phyloP scores from a whole-genome alignment of 176 grass and related monocot species.

The Secale cereale region DNA sequence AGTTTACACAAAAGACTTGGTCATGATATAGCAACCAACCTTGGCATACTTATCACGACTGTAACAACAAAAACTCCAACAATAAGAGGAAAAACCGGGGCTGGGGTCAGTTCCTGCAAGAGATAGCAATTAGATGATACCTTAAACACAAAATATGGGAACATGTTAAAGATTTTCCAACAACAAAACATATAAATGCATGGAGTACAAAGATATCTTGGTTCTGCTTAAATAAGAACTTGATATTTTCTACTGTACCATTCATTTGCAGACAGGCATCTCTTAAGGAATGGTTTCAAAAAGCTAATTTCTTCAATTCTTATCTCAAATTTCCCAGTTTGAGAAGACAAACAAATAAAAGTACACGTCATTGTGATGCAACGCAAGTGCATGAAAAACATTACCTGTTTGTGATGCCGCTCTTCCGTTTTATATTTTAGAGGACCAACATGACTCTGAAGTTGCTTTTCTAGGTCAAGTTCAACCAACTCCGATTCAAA shows the following conservation, averaged over 20 bases:
- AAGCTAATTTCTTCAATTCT: neutral
- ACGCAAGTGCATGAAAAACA: neutral
- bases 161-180: neutral
- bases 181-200: neutral
- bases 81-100: slow-evolving; percentile 73
- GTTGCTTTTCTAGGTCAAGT: slow-evolving; percentile 81
- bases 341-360: neutral
- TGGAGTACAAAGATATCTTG: slow-evolving; percentile 11
- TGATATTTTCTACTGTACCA: neutral
- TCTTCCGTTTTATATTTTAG: slow-evolving; percentile 79
- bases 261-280: neutral
- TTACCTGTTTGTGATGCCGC: slow-evolving; percentile 86
- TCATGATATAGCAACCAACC: slow-evolving; percentile 45
- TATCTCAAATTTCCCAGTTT: slow-evolving; percentile 2
- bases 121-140: slow-evolving; percentile 21
- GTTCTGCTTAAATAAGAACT: neutral
- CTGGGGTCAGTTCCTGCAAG: slow-evolving; percentile 72
- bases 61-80: slow-evolving; percentile 72
- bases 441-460: slow-evolving; percentile 87
- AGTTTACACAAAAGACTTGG: neutral
- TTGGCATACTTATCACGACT: slow-evolving; percentile 90
- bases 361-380: neutral
- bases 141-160: slow-evolving; percentile 8
- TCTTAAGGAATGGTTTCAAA: slow-evolving; percentile 7
- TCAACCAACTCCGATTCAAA: slow-evolving; percentile 80